These are phyloP conservation scores for Hypoxylon sp. DNA, from an alignment of 2,329 filamentous ascomycete genomes.

Conservation along the genomic window DNA sequence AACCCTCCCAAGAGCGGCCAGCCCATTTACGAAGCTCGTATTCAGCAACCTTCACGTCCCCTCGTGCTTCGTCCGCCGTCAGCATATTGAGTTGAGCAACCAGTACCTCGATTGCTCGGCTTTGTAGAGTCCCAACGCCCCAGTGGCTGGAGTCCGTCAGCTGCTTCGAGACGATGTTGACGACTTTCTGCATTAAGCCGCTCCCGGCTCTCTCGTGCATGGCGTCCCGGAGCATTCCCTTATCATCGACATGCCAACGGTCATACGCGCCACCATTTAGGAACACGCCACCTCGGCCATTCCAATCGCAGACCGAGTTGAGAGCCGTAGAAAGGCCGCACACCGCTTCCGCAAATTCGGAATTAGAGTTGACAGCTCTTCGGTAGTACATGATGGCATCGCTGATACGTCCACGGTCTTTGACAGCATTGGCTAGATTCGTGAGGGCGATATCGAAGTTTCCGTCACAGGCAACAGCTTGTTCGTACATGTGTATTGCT, in stretches of 20 bases:
- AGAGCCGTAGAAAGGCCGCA: slow-evolving; percentile 94
- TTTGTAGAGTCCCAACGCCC: slow-evolving; percentile 78
- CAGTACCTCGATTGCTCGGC: slow-evolving; percentile 64
- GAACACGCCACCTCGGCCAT: slow-evolving; percentile 85
- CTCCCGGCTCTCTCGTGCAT: slow-evolving; percentile 69
- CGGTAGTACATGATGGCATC: slow-evolving; percentile 95
- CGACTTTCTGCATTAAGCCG: slow-evolving; percentile 90
- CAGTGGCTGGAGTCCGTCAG: slow-evolving; percentile 86
- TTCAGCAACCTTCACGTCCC: slow-evolving; percentile 54
- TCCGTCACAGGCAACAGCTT: slow-evolving; percentile 90
- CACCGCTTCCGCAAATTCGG: slow-evolving; percentile 95
- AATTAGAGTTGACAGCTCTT: slow-evolving; percentile 89
- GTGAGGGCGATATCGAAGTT: slow-evolving; percentile 97
- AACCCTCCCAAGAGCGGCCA: slow-evolving; percentile 86
- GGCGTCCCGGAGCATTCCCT: slow-evolving; percentile 84
- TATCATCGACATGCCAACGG: slow-evolving; percentile 91
- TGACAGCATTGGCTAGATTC: slow-evolving; percentile 96
- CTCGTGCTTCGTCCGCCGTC: slow-evolving; percentile 51
- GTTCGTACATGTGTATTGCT: slow-evolving; percentile 97
- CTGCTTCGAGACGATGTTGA: slow-evolving; percentile 90
- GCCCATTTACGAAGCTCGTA: slow-evolving; percentile 70
- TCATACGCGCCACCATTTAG: slow-evolving; percentile 80
- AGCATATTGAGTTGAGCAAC: slow-evolving; percentile 59
- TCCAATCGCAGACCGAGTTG: slow-evolving; percentile 97
- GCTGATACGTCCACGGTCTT: slow-evolving; percentile 91